Conservation (phyloP, 495 filamentous ascomycete species). For the Penicillium steckii region DNA sequence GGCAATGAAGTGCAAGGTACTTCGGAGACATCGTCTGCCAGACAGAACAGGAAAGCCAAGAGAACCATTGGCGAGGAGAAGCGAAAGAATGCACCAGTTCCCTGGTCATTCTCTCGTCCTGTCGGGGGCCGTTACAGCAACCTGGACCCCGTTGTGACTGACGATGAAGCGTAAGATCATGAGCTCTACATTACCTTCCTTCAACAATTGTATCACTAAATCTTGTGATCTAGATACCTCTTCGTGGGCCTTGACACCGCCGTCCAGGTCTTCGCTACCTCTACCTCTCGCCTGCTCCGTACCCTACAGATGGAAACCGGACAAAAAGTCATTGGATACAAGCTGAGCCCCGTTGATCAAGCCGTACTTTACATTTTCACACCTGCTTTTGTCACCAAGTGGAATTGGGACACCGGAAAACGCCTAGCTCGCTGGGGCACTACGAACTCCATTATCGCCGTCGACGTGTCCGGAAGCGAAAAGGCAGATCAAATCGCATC, state of each 20-base stretch:
- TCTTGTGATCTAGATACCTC: slow-evolving; percentile 52
- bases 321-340: slow-evolving; percentile 49
- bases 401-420: slow-evolving; percentile 71
- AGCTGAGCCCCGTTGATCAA: slow-evolving; percentile 55
- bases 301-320: slow-evolving; percentile 42
- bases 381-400: slow-evolving; percentile 63
- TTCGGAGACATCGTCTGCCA: background rate
- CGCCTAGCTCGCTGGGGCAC: slow-evolving; percentile 48
- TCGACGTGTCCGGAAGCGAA: slow-evolving; percentile 19
- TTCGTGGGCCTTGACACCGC: slow-evolving; percentile 62
- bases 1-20: slow-evolving; percentile 1
- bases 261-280: slow-evolving; percentile 77
- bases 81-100: slow-evolving; percentile 8
- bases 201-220: background rate
- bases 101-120: slow-evolving; percentile 36
- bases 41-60: background rate
- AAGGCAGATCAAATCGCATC: slow-evolving; percentile 7
- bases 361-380: slow-evolving; percentile 70
- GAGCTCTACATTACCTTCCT: slow-evolving; percentile 24
- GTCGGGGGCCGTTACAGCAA: slow-evolving; percentile 43
- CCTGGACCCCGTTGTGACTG: slow-evolving; percentile 74
- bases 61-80: slow-evolving; percentile 6
- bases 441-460: slow-evolving; percentile 19
- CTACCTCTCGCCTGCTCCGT: slow-evolving; percentile 74
- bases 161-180: slow-evolving; percentile 70